Evolutionary conservation across 2,329 filamentous ascomycete species (phyloP), one percentile per base, ranked within the genome.

Genomic region (Phialophora verrucosa): DNA sequence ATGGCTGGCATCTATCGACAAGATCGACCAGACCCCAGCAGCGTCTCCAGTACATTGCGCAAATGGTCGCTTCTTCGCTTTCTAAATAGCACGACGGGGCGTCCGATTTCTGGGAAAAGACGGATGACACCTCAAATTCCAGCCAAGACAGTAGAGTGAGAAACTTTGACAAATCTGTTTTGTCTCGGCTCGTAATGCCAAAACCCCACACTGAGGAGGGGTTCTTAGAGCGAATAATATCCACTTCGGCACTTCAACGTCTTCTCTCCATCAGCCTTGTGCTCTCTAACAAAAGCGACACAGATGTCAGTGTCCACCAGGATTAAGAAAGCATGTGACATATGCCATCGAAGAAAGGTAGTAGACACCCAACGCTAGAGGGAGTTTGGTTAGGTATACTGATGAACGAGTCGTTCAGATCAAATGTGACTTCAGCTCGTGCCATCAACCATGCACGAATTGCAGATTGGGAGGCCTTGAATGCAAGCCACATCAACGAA

Each of bases 311-410:
- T 27, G 31, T 38, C 12, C 1, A 60, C 17, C 35, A 62, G 58
- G 25, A 31, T n/a, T 1, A 50, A 32, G 31, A 62, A 57, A 42
- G 63, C 63, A 53, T 65, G 63, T 35, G 50, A 62, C 20, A 50
- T 62, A 35, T 65, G 63, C 25, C 63, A 65, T 51, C 51, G 58
- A 57, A 50, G 63, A 51, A 65, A 65, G 63, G 63, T 64, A 64
- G 29, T 14, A n/a, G 6, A 35, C 23, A 47, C 38, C 2, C 5
- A 59, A 14, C 4, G 12, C 35, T 5, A 42, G 11, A 17, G 4
- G 12, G 14, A 0, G 35, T 42, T 17, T 12, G 4, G 32, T 17
- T 4, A 4, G 2, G 35, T 17, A 42, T 5, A 14, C 35, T 17
- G 12, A 17, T 14, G 5, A 17, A 4, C 3, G 12, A 59, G 3